phyloP scores from a whole-genome alignment of 345 rosid genomes.

The Tarenaya hassleriana region DNA sequence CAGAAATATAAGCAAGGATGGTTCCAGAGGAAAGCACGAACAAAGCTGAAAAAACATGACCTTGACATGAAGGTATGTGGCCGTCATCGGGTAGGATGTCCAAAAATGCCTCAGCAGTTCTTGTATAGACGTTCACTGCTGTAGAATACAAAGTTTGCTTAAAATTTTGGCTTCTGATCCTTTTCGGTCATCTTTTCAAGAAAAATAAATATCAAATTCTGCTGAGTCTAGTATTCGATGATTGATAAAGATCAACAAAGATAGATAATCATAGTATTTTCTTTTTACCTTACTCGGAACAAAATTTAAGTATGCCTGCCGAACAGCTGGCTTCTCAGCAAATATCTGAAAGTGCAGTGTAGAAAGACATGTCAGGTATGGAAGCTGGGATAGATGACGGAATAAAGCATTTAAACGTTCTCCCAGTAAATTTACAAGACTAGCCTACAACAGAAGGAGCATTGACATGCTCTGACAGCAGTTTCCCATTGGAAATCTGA shows the following conservation, averaged over 20 bases:
- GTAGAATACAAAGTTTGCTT: constrained; percentile 18
- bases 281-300: constrained; percentile 83
- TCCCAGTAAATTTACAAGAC: neutral
- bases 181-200: constrained; percentile 69
- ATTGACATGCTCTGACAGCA: neutral
- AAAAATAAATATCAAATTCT: constrained; percentile 14
- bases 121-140: constrained; percentile 76
- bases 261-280: constrained; percentile 14
- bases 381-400: neutral
- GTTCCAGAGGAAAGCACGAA: neutral
- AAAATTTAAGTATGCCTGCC: constrained; percentile 63
- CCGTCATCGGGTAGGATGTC: constrained; percentile 93
- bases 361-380: constrained; percentile 9
- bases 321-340: constrained; percentile 96
- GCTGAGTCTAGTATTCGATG: constrained; percentile 13
- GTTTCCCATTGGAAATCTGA: constrained; percentile 5
- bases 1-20: neutral
- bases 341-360: constrained; percentile 51
- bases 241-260: constrained; percentile 13
- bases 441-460: constrained; percentile 2
- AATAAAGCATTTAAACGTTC: neutral
- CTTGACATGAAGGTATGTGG: constrained; percentile 62
- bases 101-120: constrained; percentile 83
- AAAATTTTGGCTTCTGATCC: constrained; percentile 19
- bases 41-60: constrained; percentile 29